These are phyloP conservation scores for Protomyces inundatus DNA, from an alignment of 1,139 yeast genomes.

Conservation along the genomic window DNA sequence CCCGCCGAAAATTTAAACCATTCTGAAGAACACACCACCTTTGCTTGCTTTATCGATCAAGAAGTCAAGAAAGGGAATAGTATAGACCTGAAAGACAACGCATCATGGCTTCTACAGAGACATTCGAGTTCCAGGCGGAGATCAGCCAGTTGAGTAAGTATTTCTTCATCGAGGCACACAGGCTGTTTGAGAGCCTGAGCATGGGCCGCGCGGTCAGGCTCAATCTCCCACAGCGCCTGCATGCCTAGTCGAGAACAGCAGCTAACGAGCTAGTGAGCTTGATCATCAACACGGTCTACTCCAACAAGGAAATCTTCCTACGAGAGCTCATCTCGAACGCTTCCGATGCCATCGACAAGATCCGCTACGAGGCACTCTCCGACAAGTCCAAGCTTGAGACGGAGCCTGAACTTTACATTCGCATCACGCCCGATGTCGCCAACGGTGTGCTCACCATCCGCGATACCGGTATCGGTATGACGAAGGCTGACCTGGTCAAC, in stretches of 20 bases:
- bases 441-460: slow-evolving; percentile 91
- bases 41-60: too few species aligned
- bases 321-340: slow-evolving; percentile 99
- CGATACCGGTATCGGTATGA: slow-evolving; percentile 97
- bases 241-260: slow-evolving; percentile 83
- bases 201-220: too few species aligned
- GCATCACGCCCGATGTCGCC: slow-evolving; percentile 95
- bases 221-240: too few species aligned
- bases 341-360: slow-evolving; percentile 92
- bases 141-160: slow-evolving; percentile 81
- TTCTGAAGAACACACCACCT: background rate
- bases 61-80: too few species aligned
- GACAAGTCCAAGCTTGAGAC: slow-evolving; percentile 89
- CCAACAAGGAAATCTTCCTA: slow-evolving; percentile 97
- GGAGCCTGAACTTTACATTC: slow-evolving; percentile 94
- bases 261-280: slow-evolving; percentile 97
- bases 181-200: too few species aligned
- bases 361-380: slow-evolving; percentile 91
- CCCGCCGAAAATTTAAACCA: background rate
- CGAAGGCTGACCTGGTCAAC: slow-evolving; percentile 98
- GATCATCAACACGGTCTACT: slow-evolving; percentile 99
- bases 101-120: slow-evolving; percentile 17
- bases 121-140: slow-evolving; percentile 94
- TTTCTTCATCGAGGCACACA: too few species aligned
- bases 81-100: background rate